Percentiles rank a stretch among this genome's conserved stretches.
Evolutionary conservation across 768 basidiomycete genomes (phyloP).

Genomic region (Pleurotus platypus): DNA sequence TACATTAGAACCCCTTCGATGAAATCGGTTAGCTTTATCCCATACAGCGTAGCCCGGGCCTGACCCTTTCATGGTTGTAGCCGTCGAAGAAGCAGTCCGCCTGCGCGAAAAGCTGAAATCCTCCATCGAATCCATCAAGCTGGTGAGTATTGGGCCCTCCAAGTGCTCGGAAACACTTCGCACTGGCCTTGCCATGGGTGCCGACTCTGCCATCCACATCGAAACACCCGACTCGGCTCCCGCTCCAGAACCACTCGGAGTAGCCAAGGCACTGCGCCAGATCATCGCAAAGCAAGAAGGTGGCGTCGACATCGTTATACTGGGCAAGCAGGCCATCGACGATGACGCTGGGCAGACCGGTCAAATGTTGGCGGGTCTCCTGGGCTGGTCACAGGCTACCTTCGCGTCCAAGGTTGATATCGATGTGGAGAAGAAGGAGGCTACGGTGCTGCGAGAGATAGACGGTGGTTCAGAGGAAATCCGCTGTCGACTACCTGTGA

Average conservation of each 20-base stretch:
- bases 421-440: constrained; percentile 58
- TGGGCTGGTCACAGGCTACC: constrained; percentile 92
- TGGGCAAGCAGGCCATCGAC: constrained; percentile 99
- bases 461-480: constrained; percentile 92
- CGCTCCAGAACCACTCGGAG: constrained; percentile 83
- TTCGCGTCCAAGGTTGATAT: constrained; percentile 88
- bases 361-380: constrained; percentile 92
- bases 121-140: constrained; percentile 80
- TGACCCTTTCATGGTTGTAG: constrained; percentile 32
- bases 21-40: constrained; percentile 73
- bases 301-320: constrained; percentile 81
- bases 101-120: constrained; percentile 83
- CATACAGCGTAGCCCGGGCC: background rate
- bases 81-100: constrained; percentile 95
- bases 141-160: constrained; percentile 90
- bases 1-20: constrained; percentile 88
- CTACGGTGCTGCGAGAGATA: constrained; percentile 81
- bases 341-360: constrained; percentile 95
- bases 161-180: constrained; percentile 89
- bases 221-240: constrained; percentile 73
- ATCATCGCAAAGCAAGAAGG: constrained; percentile 62
- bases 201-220: constrained; percentile 89
- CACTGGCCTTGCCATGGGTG: constrained; percentile 97
- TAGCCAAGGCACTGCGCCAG: constrained; percentile 82
- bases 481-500: constrained; percentile 71